These are phyloP conservation scores for Colletotrichum sp. DNA, from an alignment of 2,329 filamentous ascomycete species.

Conservation along the genomic window DNA sequence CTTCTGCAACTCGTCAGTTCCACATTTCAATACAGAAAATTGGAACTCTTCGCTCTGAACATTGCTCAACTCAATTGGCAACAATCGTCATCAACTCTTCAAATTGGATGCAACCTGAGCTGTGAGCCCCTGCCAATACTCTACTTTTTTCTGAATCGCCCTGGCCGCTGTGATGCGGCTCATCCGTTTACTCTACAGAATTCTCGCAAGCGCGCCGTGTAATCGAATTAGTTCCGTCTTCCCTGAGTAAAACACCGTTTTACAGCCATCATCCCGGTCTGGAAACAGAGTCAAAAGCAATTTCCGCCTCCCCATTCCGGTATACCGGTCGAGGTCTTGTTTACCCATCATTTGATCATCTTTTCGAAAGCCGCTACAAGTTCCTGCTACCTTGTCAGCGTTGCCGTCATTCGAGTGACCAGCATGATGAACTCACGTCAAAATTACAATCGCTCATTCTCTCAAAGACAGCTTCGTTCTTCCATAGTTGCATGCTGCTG, in stretches of 20 bases:
- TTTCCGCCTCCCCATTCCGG: accelerated
- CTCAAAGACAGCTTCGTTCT: constrained; percentile 23
- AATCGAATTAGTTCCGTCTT: too few species aligned
- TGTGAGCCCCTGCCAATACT: background rate
- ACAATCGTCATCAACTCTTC: background rate
- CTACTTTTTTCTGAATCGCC: background rate
- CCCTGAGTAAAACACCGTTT: too few species aligned
- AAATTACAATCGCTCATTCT: constrained; percentile 10
- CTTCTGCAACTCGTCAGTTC: background rate
- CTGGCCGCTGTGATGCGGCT: accelerated
- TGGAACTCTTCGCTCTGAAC: background rate
- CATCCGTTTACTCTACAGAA: background rate
- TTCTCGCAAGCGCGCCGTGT: too few species aligned
- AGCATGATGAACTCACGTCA: background rate
- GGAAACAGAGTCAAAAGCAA: background rate
- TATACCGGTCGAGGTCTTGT: background rate
- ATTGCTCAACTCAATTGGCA: background rate
- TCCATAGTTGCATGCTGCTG: constrained; percentile 51
- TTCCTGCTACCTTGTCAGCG: background rate
- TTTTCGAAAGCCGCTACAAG: background rate
- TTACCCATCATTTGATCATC: background rate
- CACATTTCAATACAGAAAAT: background rate
- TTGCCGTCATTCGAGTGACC: accelerated
- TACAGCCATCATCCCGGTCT: too few species aligned
- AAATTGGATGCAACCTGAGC: background rate